These are phyloP conservation scores for Ophiostoma pallidulum DNA, from an alignment of 2,329 filamentous ascomycete species.

Conservation along the genomic window DNA sequence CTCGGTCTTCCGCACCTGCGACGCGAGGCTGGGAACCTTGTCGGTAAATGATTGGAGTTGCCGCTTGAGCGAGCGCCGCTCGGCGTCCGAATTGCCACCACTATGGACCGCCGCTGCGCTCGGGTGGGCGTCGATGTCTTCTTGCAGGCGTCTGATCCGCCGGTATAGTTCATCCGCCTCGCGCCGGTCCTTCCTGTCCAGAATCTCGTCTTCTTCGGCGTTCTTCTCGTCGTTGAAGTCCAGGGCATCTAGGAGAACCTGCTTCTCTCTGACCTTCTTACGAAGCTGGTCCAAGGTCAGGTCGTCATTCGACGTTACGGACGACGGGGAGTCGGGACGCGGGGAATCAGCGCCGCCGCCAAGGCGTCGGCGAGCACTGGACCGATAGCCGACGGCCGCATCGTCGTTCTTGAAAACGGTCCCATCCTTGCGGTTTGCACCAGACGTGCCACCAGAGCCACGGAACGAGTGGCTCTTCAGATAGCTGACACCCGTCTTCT, in stretches of 20 bases:
- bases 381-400: slow-evolving; percentile 83
- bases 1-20: slow-evolving; percentile 82
- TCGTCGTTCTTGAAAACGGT: slow-evolving; percentile 97
- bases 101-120: slow-evolving; percentile 59
- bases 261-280: slow-evolving; percentile 90
- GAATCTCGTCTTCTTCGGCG: slow-evolving; percentile 79
- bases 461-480: slow-evolving; percentile 92
- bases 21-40: slow-evolving; percentile 83
- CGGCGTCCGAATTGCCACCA: slow-evolving; percentile 74
- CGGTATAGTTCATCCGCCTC: slow-evolving; percentile 93
- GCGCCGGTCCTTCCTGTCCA: slow-evolving; percentile 81
- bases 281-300: slow-evolving; percentile 75
- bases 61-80: slow-evolving; percentile 74
- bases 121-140: slow-evolving; percentile 88
- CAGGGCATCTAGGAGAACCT: slow-evolving; percentile 88
- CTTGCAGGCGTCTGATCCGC: slow-evolving; percentile 81
- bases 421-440: slow-evolving; percentile 71
- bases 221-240: slow-evolving; percentile 91
- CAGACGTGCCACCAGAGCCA: slow-evolving; percentile 46
- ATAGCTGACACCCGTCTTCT: slow-evolving; percentile 97
- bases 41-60: slow-evolving; percentile 85
- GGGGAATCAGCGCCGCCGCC: slow-evolving; percentile 61
- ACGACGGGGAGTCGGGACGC: slow-evolving; percentile 66
- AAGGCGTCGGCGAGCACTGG: slow-evolving; percentile 76
- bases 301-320: slow-evolving; percentile 66